Base-by-base conservation (phyloP, 208 protist genomes). In the Trypanosoma brucei region DNA sequence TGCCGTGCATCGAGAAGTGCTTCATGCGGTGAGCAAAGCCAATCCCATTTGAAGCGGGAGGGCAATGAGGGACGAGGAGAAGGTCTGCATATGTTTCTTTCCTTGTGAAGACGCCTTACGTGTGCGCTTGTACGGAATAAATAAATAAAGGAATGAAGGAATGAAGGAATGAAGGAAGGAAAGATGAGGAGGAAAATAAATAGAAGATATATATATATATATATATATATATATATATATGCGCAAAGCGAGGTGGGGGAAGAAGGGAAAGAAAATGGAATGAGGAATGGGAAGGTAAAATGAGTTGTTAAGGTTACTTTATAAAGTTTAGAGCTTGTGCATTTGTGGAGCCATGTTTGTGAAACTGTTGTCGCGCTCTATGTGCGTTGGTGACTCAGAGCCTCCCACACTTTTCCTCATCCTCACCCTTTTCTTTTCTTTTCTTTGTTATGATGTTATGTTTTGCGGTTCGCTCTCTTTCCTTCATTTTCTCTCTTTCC, bases 361-460 rank as follows among this genome's bases (percentile, higher is more conserved):
- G 22, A 22, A 22, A 22, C 22, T 22, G 22, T 22, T 22, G 22
- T 0, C 22, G 22, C 22, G 22, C 22, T 22, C 22, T 22, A 22
- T 22, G 22, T 22, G 22, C 22, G 22, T 22, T 22, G 22, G 22
- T 22, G 22, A 22, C 22, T 22, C 22, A 22, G 22, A 22, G 22
- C 22, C 22, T 22, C 22, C 22, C 22, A 22, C 22, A 22, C 22
- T 33, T 40, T 67, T 53, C 22, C 22, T 22, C n/a, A 33, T 55
- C 51, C 37, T 58, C 45, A 46, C 22, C 48, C 58, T 60, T 59
- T 55, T 55, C 11, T 52, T 55, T 44, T 64, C 13, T n/a, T 64
- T 1, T 45, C 38, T 33, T 30, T 69, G 51, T 1, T 46, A 34
- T 55, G 45, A 8, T 59, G 52, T 30, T 42, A 59, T 11, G 4